A percentile compares a stretch with the other conserved stretches of the same genome.
These are phyloP conservation scores for Aspergillus oerlinghausenensis DNA, from an alignment of 2,329 filamentous ascomycete species.

Conservation along the genomic window DNA sequence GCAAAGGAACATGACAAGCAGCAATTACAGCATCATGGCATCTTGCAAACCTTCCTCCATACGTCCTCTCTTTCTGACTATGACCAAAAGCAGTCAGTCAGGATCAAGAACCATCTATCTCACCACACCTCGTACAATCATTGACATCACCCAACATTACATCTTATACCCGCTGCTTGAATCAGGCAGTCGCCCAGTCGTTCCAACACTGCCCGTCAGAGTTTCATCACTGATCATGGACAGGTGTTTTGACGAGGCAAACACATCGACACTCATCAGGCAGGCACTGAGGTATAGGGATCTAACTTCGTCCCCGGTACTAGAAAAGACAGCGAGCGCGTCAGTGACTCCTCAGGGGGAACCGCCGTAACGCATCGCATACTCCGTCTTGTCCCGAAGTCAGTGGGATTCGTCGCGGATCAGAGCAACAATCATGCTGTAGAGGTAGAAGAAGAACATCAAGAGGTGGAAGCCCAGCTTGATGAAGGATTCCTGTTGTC, in stretches of 20 bases:
- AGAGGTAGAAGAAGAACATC: slow-evolving; percentile 99
- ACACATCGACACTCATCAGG: background rate
- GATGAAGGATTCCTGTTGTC: slow-evolving; percentile 83
- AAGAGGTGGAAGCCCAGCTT: slow-evolving; percentile 98
- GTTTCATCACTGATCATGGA: background rate
- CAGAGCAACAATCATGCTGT: slow-evolving; percentile 96
- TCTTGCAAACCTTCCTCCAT: background rate
- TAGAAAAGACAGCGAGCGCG: slow-evolving; percentile 4
- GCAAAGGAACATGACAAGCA: slow-evolving; percentile 8
- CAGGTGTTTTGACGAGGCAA: background rate
- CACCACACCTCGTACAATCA: background rate
- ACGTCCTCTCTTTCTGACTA: background rate
- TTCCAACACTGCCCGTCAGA: background rate
- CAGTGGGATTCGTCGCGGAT: slow-evolving; percentile 92
- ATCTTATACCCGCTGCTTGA: background rate
- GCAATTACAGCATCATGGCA: slow-evolving; percentile 12
- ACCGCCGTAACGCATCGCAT: slow-evolving; percentile 38
- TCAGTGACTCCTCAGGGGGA: slow-evolving; percentile 8
- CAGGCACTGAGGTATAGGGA: background rate
- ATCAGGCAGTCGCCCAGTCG: background rate
- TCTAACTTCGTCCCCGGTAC: background rate
- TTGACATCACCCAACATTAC: background rate
- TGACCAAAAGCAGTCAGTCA: background rate
- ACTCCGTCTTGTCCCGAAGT: slow-evolving; percentile 39
- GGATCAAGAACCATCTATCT: background rate